phyloP scores from a whole-genome alignment of 2,329 filamentous ascomycete genomes.

The Epichloe gansuensis region DNA sequence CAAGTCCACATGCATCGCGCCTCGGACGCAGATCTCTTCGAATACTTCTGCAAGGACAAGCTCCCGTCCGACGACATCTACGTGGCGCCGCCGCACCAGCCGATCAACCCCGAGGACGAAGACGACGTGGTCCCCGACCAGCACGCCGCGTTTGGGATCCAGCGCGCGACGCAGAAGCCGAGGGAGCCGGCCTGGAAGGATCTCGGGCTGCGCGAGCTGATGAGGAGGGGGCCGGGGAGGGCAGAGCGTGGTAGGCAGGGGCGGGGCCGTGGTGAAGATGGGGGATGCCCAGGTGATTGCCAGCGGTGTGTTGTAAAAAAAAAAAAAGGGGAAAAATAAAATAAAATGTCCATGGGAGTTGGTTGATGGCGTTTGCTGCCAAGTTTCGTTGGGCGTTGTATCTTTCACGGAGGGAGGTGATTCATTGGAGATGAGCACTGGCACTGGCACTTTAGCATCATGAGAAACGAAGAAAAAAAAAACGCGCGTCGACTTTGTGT shows the following conservation, averaged over 20 bases:
- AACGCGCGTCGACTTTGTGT: too few relatives aligned
- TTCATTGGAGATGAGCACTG: too few relatives aligned
- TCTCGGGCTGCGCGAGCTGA: constrained; percentile 57
- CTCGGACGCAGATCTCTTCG: constrained; percentile 66
- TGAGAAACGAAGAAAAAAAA: too few relatives aligned
- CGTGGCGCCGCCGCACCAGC: constrained; percentile 68
- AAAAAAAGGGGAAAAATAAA: too few relatives aligned
- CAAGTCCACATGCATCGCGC: constrained; percentile 63
- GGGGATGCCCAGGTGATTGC: not conserved
- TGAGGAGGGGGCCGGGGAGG: constrained; percentile 45
- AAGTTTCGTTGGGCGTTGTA: too few relatives aligned
- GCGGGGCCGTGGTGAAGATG: constrained; percentile 5
- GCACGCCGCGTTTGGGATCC: constrained; percentile 78
- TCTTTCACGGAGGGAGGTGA: too few relatives aligned
- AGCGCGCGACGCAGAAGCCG: constrained; percentile 61
- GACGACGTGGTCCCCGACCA: constrained; percentile 83
- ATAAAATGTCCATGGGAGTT: too few relatives aligned
- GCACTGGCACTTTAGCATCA: too few relatives aligned
- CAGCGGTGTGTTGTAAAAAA: too few relatives aligned
- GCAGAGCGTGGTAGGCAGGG: not conserved
- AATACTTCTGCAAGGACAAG: constrained; percentile 60
- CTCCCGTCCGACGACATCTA: constrained; percentile 70
- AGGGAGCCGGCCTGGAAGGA: constrained; percentile 70
- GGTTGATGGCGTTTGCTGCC: too few relatives aligned
- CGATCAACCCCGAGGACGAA: constrained; percentile 77